Conservation (phyloP, 164 flowering plant species). For the Kalanchoe fedtschenkoi region DNA sequence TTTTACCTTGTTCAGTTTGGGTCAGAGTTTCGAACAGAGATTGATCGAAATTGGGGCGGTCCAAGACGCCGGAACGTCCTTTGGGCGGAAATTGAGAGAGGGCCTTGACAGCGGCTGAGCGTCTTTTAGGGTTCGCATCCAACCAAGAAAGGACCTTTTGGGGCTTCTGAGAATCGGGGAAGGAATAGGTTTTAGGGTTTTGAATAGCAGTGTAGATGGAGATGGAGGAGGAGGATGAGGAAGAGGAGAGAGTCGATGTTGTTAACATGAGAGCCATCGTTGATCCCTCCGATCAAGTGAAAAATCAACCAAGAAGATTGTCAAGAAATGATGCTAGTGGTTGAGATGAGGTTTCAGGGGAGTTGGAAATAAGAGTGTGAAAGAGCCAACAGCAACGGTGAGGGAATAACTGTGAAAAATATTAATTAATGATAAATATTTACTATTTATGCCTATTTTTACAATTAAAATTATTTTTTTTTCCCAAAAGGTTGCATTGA, state of each 20-base stretch:
- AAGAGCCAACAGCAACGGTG: too few relatives aligned
- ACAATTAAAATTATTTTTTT: too few relatives aligned
- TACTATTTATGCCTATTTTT: too few relatives aligned
- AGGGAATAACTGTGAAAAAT: too few relatives aligned
- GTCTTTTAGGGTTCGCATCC: not conserved
- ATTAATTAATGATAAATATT: too few relatives aligned
- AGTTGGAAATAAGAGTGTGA: too few relatives aligned
- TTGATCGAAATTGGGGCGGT: conserved; percentile 22
- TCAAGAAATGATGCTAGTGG: too few relatives aligned
- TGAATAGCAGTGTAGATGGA: not conserved
- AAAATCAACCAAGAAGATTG: too few relatives aligned
- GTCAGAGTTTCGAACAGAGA: conserved; percentile 13
- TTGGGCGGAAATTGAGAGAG: conserved; percentile 11
- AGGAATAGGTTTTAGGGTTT: not conserved
- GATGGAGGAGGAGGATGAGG: not conserved
- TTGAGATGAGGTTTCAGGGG: too few relatives aligned
- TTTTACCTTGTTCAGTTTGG: conserved; percentile 15
- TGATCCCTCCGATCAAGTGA: too few relatives aligned
- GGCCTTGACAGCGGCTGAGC: conserved; percentile 11
- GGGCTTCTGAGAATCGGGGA: not conserved
- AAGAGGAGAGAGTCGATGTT: not conserved
- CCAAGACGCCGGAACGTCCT: conserved; percentile 19
- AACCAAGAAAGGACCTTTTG: not conserved
- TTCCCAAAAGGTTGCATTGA: too few relatives aligned
- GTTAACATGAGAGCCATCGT: not conserved